These are phyloP conservation scores for Metarhizium brunneum DNA, from an alignment of 2,329 filamentous ascomycete species.

Conservation along the genomic window DNA sequence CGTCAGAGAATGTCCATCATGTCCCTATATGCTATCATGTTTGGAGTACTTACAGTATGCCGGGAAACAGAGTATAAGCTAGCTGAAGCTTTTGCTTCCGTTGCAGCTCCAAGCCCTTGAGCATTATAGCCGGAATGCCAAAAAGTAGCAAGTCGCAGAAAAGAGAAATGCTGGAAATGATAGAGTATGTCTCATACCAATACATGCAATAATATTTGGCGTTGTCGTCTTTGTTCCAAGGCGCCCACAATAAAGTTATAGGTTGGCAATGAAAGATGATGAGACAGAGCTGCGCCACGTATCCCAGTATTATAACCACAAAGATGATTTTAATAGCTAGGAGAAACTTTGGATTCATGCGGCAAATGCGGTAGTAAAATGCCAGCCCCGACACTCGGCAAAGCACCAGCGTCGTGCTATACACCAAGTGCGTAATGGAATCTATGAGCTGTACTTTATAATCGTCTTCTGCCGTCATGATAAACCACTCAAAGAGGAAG, in stretches of 20 bases:
- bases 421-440: not conserved
- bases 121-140: conserved; percentile 2
- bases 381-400: conserved; percentile 5
- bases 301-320: not conserved
- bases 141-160: conserved; percentile 4
- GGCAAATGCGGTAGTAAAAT: conserved; percentile 6
- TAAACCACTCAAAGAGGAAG: not conserved
- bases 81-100: conserved; percentile 4
- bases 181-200: not conserved
- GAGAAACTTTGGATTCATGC: conserved; percentile 1
- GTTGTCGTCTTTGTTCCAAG: not conserved
- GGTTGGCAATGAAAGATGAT: conserved; percentile 5
- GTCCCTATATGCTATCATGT: too few species aligned
- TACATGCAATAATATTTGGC: not conserved
- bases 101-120: conserved; percentile 1
- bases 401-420: conserved; percentile 1
- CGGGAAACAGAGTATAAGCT: conserved; percentile 2
- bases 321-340: conserved; percentile 1
- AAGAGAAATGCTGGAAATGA: not conserved
- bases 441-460: not conserved
- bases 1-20: not conserved
- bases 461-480: not conserved
- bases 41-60: conserved; percentile 1
- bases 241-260: conserved; percentile 1
- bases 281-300: conserved; percentile 1